A percentile compares a stretch with the other conserved stretches of the same genome.
These are phyloP conservation scores for Jamesozyma rosinii DNA, from an alignment of 805 yeast species.

Conservation along the genomic window DNA sequence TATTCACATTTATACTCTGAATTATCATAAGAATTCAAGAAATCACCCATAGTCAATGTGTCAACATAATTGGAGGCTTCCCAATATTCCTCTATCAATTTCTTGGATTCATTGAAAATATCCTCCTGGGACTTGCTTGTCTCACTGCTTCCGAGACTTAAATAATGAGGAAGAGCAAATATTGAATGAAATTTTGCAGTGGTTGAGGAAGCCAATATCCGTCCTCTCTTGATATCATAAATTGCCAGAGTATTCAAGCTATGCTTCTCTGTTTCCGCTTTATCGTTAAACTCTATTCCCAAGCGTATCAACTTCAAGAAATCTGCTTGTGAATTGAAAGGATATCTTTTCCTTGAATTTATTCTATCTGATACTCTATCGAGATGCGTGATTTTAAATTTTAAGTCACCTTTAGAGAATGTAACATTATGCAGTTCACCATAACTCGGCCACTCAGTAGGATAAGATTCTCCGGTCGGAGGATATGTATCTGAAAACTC, in stretches of 20 bases:
- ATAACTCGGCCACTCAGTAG: slow-evolving; percentile 14
- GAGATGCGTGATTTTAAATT: slow-evolving; percentile 17
- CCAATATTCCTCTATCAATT: slow-evolving; percentile 36
- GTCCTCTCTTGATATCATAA: slow-evolving; percentile 58
- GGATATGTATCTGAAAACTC: slow-evolving; percentile 25
- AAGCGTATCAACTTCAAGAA: slow-evolving; percentile 34
- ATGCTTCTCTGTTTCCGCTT: slow-evolving; percentile 42
- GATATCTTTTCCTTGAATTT: slow-evolving; percentile 11
- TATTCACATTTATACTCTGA: slow-evolving; percentile 54
- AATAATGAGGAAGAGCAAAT: slow-evolving; percentile 51
- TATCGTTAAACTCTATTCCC: slow-evolving; percentile 33
- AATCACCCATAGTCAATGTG: slow-evolving; percentile 38
- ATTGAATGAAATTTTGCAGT: slow-evolving; percentile 58
- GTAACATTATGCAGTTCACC: slow-evolving; percentile 25
- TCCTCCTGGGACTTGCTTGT: slow-evolving; percentile 34
- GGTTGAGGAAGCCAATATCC: slow-evolving; percentile 47
- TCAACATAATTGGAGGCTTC: slow-evolving; percentile 38
- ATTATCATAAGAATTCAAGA: slow-evolving; percentile 25
- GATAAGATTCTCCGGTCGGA: slow-evolving; percentile 20
- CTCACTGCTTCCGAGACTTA: slow-evolving; percentile 33
- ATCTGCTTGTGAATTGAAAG: slow-evolving; percentile 31
- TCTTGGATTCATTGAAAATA: slow-evolving; percentile 39
- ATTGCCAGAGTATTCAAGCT: slow-evolving; percentile 47
- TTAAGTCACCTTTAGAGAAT: slow-evolving; percentile 21
- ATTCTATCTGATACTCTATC: slow-evolving; percentile 14